These are phyloP conservation scores for Scytalidium lignicola DNA, from an alignment of 2,329 filamentous ascomycete species.

Conservation along the genomic window DNA sequence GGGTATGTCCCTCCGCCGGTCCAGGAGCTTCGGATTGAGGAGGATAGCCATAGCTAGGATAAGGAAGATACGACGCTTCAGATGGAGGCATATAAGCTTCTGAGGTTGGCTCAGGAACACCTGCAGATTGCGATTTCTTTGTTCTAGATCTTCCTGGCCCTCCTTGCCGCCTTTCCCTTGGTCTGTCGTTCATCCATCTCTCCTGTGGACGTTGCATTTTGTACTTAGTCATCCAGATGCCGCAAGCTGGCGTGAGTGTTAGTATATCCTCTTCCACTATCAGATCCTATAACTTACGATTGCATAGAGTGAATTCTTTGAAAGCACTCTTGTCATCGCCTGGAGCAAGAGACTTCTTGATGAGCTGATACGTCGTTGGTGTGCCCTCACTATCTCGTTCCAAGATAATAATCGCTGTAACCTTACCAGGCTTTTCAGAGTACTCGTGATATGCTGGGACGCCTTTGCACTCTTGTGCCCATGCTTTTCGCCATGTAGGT, in stretches of 20 bases:
- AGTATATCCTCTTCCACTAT: constrained; percentile 20
- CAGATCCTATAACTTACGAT: constrained; percentile 54
- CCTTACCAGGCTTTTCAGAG: constrained; percentile 65
- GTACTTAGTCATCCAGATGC: constrained; percentile 89
- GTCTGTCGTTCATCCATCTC: constrained; percentile 68
- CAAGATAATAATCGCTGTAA: constrained; percentile 69
- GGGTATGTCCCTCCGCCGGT: constrained; percentile 8
- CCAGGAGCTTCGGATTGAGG: constrained; percentile 20
- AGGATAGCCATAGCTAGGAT: neutral
- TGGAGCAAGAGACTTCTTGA: constrained; percentile 66
- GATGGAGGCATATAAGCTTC: constrained; percentile 46
- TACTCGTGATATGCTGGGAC: constrained; percentile 65
- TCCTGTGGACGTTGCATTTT: constrained; percentile 77
- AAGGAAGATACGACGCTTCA: constrained; percentile 31
- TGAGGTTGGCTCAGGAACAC: constrained; percentile 36
- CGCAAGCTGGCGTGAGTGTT: constrained; percentile 60
- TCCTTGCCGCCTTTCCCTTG: constrained; percentile 18
- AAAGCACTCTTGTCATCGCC: constrained; percentile 63
- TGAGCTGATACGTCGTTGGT: constrained; percentile 63
- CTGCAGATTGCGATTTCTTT: constrained; percentile 10
- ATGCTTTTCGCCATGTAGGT: constrained; percentile 92
- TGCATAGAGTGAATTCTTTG: constrained; percentile 75
- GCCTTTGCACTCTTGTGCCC: constrained; percentile 69
- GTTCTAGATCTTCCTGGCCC: constrained; percentile 32
- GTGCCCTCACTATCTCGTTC: constrained; percentile 58